Base-by-base conservation (phyloP, 164 flowering plant genomes). In the Umbilicus rupestris region DNA sequence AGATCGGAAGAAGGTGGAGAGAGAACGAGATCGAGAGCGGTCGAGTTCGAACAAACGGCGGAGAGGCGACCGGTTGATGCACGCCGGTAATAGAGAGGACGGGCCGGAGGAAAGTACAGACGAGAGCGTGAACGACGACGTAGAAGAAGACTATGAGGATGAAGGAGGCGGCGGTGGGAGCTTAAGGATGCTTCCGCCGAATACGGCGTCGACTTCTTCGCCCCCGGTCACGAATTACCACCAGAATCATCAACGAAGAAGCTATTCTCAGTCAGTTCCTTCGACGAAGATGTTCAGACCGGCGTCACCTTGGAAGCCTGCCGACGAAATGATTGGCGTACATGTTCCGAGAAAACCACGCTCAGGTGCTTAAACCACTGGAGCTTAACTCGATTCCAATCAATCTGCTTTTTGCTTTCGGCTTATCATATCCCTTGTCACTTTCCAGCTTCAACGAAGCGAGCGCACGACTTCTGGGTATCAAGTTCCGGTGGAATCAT, bases 321-420 rank as follows among this genome's bases (percentile, higher is more conserved):
- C 89, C 11, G 99, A 88, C 59, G 98, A 92, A 77, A 84, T 87
- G 87, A 94, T 91, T 66, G 92, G 97, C 5, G 83, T 88, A 49
- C 73, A 97, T 16, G 91, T 95, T 14, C 99, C 99, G 5, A 80
- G 94, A 69, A 95, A 90, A 74, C 98, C 99, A 68, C 99, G 99
- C 50, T 82, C 92, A 72, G 87, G 92, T 87, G 60, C 59, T 42
- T 68, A 45, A 50, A 63, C 63, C 47, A 42, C 42, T 8, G 66
- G 7, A n/a, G 55, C 1, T 49, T 22, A 2, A 8, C 20, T 59
- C 2, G 9, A 29, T 39, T 47, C 26, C 26, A 60, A 7, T 3
- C 16, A 15, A 66, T n/a, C n/a, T 31, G 10, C 0, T 29, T 31
- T 41, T 26, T 3, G 55, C 42, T 31, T 57, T 66, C 58, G 68